Evolutionary conservation across 2,329 filamentous ascomycete genomes (phyloP), one percentile per base, ranked within the genome.

Genomic region (Alternaria postmessia): DNA sequence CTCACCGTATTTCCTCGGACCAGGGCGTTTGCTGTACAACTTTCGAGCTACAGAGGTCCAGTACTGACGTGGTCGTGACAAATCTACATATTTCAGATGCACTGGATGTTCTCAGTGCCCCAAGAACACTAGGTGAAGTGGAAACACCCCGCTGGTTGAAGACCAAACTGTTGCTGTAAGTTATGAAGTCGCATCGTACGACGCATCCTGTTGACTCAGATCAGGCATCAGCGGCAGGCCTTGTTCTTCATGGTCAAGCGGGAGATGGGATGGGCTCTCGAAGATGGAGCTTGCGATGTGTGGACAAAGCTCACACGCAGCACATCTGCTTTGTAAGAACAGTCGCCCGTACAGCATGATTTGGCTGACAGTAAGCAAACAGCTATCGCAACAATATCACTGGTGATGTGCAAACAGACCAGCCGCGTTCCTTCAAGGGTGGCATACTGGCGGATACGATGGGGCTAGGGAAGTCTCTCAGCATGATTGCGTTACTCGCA

Each of bases 401-500:
- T 16, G 53, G 28, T 20, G 18, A 49, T 18, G 34, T 28, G 3
- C 32, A 14, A 49, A 30, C 26, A 14, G 26, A 4, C 49, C 26
- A 20, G 18, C 38, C 38, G 18, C 1, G 28, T 32, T 39, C n/a
- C 2, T 39, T 39, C 38, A 39, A 20, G n/a, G 59, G 63, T 2
- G 65, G 61, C 6, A 41, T 67, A 9, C 41, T 68, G 9, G 64
- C 66, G 11, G 66, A 67, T 18, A 48, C 49, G 2, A 68, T 68
- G 64, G 66, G 66, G 1, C 46, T 68, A 48, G 64, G 64, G 0
- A 68, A 68, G 28, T 60, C 64, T 32, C 58, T 63, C 14, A 64
- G 58, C 42, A 67, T 69, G 53, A 67, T 69, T 20, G 56, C 60
- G 26, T 16, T 61, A 30, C 41, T 62, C 20, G 38, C 51, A 28